phyloP scores from a whole-genome alignment of 257 asterid genomes.

The Lantana camara region DNA sequence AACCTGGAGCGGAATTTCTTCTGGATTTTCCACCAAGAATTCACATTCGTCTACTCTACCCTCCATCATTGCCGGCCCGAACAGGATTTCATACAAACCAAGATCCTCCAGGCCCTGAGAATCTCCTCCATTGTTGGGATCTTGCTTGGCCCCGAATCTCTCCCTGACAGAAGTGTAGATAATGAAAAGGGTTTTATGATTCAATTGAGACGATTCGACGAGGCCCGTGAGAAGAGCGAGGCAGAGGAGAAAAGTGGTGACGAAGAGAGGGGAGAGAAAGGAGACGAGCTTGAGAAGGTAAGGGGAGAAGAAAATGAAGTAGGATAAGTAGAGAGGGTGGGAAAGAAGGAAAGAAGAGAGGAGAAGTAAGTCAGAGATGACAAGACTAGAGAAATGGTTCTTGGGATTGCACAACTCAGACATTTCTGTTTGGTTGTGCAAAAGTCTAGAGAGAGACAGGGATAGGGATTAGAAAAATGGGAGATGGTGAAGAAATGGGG shows the following conservation, averaged over 20 bases:
- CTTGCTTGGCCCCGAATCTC: conserved; percentile 20
- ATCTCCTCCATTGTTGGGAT: not conserved
- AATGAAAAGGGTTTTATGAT: conserved; percentile 4
- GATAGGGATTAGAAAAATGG: conserved; percentile 34
- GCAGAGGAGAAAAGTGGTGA: conserved; percentile 61
- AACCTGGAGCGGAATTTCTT: conserved; percentile 18
- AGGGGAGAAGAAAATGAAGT: conserved; percentile 68
- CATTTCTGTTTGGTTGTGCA: conserved; percentile 37
- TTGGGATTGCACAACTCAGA: conserved; percentile 44
- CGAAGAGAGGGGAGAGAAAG: conserved; percentile 74
- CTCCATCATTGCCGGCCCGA: conserved; percentile 37
- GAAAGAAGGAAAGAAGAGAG: conserved; percentile 48
- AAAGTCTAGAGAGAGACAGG: not conserved
- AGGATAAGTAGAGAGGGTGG: conserved; percentile 63
- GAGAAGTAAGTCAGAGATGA: conserved; percentile 40
- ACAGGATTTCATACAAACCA: conserved; percentile 49
- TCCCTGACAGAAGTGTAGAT: conserved; percentile 11
- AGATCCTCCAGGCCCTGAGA: conserved; percentile 36
- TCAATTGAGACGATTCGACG: conserved; percentile 10
- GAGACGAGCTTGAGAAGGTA: conserved; percentile 54
- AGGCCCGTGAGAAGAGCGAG: conserved; percentile 39
- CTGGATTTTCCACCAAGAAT: conserved; percentile 19
- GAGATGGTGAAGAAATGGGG: conserved; percentile 45
- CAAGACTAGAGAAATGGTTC: conserved; percentile 35
- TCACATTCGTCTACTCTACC: conserved; percentile 22